Conservation (phyloP, 495 filamentous ascomycete species). For the Xylaria curta region DNA sequence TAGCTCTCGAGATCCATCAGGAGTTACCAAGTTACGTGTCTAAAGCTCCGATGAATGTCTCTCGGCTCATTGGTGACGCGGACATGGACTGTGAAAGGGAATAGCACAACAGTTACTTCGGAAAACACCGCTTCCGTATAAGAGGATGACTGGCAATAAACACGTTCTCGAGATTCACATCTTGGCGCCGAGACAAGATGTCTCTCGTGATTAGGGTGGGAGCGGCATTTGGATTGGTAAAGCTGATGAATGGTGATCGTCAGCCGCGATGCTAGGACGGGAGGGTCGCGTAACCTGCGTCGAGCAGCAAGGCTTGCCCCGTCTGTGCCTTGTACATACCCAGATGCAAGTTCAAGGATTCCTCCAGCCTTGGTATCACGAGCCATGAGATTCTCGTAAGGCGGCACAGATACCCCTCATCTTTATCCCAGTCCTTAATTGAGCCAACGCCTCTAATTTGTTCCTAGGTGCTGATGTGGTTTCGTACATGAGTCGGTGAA, state of each 20-base stretch:
- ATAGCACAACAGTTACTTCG: neutral
- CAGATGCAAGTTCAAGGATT: constrained; percentile 7
- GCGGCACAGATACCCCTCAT: neutral
- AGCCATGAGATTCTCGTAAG: neutral
- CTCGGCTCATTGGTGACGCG: constrained; percentile 1
- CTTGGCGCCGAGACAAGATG: constrained; percentile 24
- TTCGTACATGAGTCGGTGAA: neutral
- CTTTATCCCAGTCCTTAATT: neutral
- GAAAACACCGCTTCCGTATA: neutral
- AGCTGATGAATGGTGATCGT: constrained; percentile 20
- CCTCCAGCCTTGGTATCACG: constrained; percentile 16
- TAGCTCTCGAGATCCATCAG: neutral
- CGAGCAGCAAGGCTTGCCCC: constrained; percentile 7
- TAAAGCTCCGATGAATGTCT: neutral
- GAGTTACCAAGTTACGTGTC: constrained; percentile 15
- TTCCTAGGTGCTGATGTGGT: neutral
- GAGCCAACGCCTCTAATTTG: neutral
- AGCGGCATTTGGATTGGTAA: constrained; percentile 16
- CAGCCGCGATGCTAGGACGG: constrained; percentile 8
- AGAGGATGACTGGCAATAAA: neutral
- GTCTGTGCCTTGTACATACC: constrained; percentile 5
- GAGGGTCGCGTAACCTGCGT: constrained; percentile 18
- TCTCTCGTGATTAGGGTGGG: constrained; percentile 7
- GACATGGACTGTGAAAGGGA: constrained; percentile 2
- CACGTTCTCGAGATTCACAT: constrained; percentile 10